phyloP scores from a whole-genome alignment of 495 filamentous ascomycete genomes.

The Neurospora sp. region DNA sequence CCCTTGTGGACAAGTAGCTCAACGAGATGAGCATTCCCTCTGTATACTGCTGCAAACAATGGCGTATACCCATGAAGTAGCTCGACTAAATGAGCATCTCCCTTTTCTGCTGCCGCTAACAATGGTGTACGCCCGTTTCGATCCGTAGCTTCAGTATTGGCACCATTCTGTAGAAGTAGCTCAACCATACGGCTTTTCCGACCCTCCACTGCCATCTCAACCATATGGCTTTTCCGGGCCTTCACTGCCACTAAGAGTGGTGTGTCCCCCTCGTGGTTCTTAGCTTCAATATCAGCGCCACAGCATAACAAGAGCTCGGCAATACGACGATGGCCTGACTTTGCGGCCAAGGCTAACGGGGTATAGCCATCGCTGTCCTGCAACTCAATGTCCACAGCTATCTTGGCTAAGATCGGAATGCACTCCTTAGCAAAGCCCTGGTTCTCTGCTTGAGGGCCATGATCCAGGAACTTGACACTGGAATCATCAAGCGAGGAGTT shows the following conservation, averaged over 20 bases:
- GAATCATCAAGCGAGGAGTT: neutral
- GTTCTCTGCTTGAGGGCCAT: neutral
- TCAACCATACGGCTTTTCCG: neutral
- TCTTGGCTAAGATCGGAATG: accelerated
- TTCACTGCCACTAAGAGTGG: neutral
- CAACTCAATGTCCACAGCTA: neutral
- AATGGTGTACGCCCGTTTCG: neutral
- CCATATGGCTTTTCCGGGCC: neutral
- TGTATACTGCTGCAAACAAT: no score
- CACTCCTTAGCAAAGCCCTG: neutral
- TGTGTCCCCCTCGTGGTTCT: neutral
- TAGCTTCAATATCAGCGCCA: neutral
- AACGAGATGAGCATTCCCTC: neutral
- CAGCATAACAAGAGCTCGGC: neutral
- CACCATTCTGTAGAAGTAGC: neutral
- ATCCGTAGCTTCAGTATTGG: neutral
- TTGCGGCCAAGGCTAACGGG: neutral
- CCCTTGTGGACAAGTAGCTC: neutral
- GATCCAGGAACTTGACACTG: neutral
- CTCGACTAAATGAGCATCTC: no score
- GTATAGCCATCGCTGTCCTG: neutral
- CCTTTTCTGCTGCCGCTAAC: neutral
- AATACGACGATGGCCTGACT: neutral
- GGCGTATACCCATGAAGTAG: no score
- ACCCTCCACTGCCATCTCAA: no score